These are phyloP conservation scores for Metarhizium album DNA, from an alignment of 2,329 filamentous ascomycete species.

Conservation along the genomic window DNA sequence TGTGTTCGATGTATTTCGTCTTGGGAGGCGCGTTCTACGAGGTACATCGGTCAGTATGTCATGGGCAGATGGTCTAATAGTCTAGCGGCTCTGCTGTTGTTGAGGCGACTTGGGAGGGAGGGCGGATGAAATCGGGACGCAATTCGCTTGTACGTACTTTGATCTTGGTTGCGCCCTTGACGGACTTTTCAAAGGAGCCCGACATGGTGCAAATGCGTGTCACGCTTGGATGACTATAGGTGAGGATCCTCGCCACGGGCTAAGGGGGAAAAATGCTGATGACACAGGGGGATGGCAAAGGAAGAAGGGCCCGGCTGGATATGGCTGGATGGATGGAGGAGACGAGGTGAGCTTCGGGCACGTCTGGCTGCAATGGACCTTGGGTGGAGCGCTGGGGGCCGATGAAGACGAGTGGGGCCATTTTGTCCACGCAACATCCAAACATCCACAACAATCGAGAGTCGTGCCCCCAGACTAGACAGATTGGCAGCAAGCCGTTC, in stretches of 20 bases:
- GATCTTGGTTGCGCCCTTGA: slow-evolving; percentile 97
- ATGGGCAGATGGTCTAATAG: neutral
- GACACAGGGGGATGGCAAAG: slow-evolving; percentile 3
- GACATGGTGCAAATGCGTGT: slow-evolving; percentile 43
- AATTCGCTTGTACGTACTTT: slow-evolving; percentile 53
- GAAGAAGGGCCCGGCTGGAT: neutral
- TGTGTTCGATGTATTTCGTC: slow-evolving; percentile 98
- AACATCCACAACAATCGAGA: neutral
- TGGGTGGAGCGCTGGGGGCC: neutral
- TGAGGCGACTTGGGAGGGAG: neutral
- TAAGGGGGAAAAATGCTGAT: neutral
- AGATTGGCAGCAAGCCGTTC: neutral
- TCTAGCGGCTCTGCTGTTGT: neutral
- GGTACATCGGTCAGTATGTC: neutral
- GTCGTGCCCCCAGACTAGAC: neutral
- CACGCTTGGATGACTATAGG: neutral
- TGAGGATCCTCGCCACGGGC: neutral
- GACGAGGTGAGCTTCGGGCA: slow-evolving; percentile 6
- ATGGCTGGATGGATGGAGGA: neutral
- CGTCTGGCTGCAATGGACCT: slow-evolving; percentile 1
- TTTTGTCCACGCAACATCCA: neutral
- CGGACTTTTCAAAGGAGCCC: slow-evolving; percentile 94
- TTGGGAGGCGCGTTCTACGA: slow-evolving; percentile 82
- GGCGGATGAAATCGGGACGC: neutral
- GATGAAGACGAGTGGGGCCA: neutral